A percentile compares a stretch with the other conserved stretches of the same genome.
Evolutionary conservation across 768 basidiomycete species (phyloP).

Genomic region (Macrolepiota fuliginosa): DNA sequence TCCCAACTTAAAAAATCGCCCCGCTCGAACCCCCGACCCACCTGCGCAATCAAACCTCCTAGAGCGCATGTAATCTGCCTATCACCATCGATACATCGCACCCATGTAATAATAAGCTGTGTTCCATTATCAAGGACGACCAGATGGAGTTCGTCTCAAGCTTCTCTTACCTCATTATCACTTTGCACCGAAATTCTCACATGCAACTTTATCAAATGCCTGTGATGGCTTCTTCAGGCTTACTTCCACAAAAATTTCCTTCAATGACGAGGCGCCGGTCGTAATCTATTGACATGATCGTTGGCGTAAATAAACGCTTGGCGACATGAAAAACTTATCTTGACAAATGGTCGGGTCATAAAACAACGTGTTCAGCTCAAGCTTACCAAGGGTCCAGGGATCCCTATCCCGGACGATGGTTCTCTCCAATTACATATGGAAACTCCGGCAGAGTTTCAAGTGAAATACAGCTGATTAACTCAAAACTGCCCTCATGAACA

Average conservation of each 20-base stretch:
- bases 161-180: constrained; percentile 6
- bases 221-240: not conserved
- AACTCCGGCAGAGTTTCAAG: not conserved
- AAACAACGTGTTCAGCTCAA: no score
- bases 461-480: not conserved
- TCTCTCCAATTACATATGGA: no score
- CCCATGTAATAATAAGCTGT: not conserved
- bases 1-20: not conserved
- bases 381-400: no score
- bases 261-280: not conserved
- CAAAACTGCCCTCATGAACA: no score
- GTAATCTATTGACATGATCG: not conserved
- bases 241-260: not conserved
- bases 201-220: constrained; percentile 7
- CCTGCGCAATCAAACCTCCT: not conserved
- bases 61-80: no score
- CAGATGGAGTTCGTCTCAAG: not conserved
- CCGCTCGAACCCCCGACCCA: not conserved
- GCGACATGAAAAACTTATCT: not conserved
- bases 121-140: constrained; percentile 10
- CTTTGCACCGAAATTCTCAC: not conserved
- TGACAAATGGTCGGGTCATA: not conserved
- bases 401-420: no score
- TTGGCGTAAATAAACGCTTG: not conserved
- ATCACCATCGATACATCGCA: not conserved